Percentiles rank a stretch among this genome's conserved stretches.
Evolutionary conservation across 2,329 filamentous ascomycete species (phyloP).

Genomic region (Lecanicillium sp.): DNA sequence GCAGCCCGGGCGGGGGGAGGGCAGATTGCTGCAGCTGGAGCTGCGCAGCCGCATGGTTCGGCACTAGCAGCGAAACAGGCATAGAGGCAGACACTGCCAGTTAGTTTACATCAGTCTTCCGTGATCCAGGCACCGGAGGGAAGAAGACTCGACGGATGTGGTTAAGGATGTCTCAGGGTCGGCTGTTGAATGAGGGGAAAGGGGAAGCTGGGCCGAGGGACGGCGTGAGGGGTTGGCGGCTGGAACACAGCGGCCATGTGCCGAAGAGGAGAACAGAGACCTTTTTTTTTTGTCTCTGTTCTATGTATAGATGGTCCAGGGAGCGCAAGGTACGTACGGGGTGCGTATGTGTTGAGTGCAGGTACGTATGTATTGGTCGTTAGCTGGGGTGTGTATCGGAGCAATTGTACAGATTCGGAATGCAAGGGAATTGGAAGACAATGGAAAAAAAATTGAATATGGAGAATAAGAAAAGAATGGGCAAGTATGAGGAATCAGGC

Average conservation of each 20-base stretch:
- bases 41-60: no score
- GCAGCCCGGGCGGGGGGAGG: background rate
- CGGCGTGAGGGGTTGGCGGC: background rate
- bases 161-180: background rate
- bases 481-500: no score
- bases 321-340: background rate
- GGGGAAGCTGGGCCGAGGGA: constrained; percentile 1
- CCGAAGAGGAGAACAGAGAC: constrained; percentile 1
- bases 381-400: no score
- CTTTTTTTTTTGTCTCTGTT: constrained; percentile 9
- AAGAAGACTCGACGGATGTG: background rate
- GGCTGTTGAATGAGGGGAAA: background rate
- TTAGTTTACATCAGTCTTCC: no score
- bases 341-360: no score
- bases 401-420: no score
- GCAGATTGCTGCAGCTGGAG: background rate
- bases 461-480: no score
- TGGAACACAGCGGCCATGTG: constrained; percentile 4
- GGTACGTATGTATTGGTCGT: no score
- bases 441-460: no score
- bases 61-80: no score
- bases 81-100: no score
- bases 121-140: background rate
- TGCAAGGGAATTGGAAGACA: no score
- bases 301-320: background rate